Percentiles rank a stretch among this genome's conserved stretches.
Evolutionary conservation across 495 filamentous ascomycete genomes (phyloP).

Genomic region (Aspergillus steynii): DNA sequence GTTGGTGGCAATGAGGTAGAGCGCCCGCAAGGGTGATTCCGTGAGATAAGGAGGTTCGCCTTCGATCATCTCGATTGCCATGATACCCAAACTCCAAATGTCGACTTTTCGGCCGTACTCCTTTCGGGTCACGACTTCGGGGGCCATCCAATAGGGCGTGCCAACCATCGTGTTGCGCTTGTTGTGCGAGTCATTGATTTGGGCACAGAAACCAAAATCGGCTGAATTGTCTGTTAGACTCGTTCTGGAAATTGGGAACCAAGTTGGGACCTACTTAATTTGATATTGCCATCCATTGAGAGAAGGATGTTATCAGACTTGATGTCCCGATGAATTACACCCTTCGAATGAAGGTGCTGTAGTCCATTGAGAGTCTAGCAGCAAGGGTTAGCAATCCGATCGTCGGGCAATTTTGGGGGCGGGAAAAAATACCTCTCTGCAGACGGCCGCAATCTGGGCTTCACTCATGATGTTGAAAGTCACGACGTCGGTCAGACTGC

Average conservation of each 20-base stretch:
- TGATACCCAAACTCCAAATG: slow-evolving; percentile 98
- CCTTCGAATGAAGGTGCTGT: slow-evolving; percentile 95
- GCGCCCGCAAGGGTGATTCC: slow-evolving; percentile 86
- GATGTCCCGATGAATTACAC: slow-evolving; percentile 97
- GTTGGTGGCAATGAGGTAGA: slow-evolving; percentile 96
- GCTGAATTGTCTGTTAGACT: slow-evolving; percentile 53
- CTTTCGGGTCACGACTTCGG: slow-evolving; percentile 94
- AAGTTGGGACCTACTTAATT: slow-evolving; percentile 72
- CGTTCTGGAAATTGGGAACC: slow-evolving; percentile 20
- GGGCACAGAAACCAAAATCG: slow-evolving; percentile 98
- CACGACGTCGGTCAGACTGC: slow-evolving; percentile 95
- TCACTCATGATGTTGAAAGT: slow-evolving; percentile 99
- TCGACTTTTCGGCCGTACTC: slow-evolving; percentile 98
- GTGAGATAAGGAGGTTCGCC: slow-evolving; percentile 97
- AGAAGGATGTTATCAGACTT: slow-evolving; percentile 98
- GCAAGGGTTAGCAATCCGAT: slow-evolving; percentile 2
- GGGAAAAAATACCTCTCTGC: slow-evolving; percentile 67
- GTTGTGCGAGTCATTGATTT: slow-evolving; percentile 95
- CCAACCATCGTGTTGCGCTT: slow-evolving; percentile 99
- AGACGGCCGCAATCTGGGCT: slow-evolving; percentile 93
- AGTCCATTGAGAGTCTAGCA: slow-evolving; percentile 78
- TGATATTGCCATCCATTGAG: slow-evolving; percentile 94
- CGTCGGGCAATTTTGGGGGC: background rate
- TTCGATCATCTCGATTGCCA: slow-evolving; percentile 99
- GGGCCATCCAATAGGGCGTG: slow-evolving; percentile 99